These are phyloP conservation scores for Vachellia pachyceras DNA, from an alignment of 306 rosid species.

Conservation along the genomic window DNA sequence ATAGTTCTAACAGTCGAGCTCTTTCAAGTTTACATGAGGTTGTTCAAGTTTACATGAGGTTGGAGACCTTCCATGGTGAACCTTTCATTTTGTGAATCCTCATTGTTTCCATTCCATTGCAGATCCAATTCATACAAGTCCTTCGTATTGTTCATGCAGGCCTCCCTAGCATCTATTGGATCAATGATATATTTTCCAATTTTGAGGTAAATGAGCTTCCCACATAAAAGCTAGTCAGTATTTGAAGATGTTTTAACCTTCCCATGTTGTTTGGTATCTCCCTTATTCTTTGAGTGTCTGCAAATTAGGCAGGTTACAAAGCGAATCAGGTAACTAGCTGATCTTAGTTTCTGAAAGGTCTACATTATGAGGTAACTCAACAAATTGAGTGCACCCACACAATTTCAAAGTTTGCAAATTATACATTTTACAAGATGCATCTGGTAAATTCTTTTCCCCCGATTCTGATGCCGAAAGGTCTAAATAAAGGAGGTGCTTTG, in stretches of 20 bases:
- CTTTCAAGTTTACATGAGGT: slow-evolving; percentile 11
- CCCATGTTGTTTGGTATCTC: background rate
- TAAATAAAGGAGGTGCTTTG: background rate
- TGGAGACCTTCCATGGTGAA: slow-evolving; percentile 1
- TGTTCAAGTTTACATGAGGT: slow-evolving; percentile 21
- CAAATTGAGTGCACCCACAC: background rate
- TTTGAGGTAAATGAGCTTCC: background rate
- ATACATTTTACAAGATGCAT: background rate
- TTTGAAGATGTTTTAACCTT: background rate
- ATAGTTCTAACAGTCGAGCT: background rate
- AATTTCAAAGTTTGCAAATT: slow-evolving; percentile 9
- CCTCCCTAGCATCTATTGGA: background rate
- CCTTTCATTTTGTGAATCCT: slow-evolving; percentile 7
- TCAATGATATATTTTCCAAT: background rate
- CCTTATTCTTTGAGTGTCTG: background rate
- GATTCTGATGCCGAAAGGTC: background rate
- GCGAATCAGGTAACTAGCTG: background rate
- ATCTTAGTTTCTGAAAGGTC: background rate
- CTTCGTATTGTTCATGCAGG: slow-evolving; percentile 22
- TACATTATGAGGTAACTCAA: background rate
- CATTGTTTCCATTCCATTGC: background rate
- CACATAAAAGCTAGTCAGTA: background rate
- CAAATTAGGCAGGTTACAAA: background rate
- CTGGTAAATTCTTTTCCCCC: background rate
- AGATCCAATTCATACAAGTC: background rate